Percentiles rank a stretch among this genome's conserved stretches.
These are phyloP conservation scores for Ophiostoma piceae DNA, from an alignment of 2,329 filamentous ascomycete species.

Conservation along the genomic window DNA sequence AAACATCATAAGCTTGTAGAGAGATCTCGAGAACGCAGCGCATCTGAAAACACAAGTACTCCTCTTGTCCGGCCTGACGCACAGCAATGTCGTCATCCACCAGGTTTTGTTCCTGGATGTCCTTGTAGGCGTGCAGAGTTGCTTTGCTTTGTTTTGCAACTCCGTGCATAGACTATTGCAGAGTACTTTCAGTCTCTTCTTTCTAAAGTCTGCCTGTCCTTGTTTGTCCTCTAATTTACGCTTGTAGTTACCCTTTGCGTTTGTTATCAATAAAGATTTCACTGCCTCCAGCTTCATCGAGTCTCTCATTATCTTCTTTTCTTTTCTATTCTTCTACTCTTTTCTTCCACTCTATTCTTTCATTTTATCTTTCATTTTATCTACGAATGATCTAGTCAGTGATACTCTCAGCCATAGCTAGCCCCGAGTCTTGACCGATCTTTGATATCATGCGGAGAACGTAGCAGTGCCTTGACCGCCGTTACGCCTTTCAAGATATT, in stretches of 20 bases:
- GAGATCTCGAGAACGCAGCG: too few species aligned
- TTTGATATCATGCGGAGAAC: conserved; percentile 12
- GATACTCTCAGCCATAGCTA: neutral
- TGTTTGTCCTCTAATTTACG: neutral
- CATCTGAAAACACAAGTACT: conserved; percentile 1
- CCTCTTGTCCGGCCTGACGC: neutral
- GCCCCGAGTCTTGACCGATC: conserved; percentile 11
- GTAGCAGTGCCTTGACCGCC: conserved; percentile 5
- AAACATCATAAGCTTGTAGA: too few species aligned
- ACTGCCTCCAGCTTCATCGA: neutral
- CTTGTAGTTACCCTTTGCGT: neutral
- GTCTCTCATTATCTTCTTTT: neutral
- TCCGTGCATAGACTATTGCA: neutral
- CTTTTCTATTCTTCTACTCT: neutral
- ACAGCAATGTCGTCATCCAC: conserved; percentile 10
- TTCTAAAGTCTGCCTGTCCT: neutral
- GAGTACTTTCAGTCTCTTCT: neutral
- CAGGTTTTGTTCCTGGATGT: conserved; percentile 1
- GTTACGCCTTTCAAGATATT: neutral
- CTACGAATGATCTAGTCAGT: too few species aligned
- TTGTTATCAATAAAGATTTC: neutral
- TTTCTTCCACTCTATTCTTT: too few species aligned
- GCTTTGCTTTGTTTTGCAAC: neutral
- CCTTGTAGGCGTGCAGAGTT: neutral
- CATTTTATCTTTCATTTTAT: too few species aligned